Conservation (phyloP, 805 yeast species). For the Ogataea paraovalis region DNA sequence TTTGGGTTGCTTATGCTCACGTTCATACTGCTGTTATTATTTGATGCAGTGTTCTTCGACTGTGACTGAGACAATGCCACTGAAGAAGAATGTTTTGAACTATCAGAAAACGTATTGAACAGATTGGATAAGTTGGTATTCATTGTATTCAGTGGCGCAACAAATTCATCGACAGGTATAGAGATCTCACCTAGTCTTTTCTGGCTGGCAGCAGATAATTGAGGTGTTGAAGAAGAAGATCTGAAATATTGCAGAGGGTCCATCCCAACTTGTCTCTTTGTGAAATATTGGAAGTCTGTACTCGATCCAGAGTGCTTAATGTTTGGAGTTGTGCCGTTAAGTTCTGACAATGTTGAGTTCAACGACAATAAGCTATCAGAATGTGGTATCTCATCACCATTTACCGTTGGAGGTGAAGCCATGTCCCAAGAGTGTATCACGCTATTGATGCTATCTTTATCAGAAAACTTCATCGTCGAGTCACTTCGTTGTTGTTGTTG, state of each 20-base stretch:
- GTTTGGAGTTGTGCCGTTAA: not conserved
- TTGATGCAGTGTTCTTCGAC: not conserved
- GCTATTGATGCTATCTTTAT: slow-evolving; percentile 14
- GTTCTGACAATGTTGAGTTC: slow-evolving; percentile 9
- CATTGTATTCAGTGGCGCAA: slow-evolving; percentile 35
- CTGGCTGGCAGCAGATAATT: slow-evolving; percentile 7
- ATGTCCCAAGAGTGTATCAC: slow-evolving; percentile 28
- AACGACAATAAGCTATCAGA: slow-evolving; percentile 25
- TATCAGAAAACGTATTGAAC: slow-evolving; percentile 19
- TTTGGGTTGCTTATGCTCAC: not conserved
- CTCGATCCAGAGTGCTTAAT: not conserved
- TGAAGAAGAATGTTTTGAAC: not conserved
- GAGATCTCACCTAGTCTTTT: slow-evolving; percentile 31
- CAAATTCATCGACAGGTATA: slow-evolving; percentile 33
- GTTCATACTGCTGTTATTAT: not conserved
- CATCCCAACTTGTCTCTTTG: slow-evolving; percentile 28
- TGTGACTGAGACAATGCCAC: not conserved
- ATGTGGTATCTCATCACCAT: slow-evolving; percentile 5
- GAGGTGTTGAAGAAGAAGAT: slow-evolving; percentile 16
- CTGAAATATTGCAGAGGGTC: slow-evolving; percentile 29
- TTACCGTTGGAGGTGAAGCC: slow-evolving; percentile 22
- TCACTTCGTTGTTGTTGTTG: not conserved
- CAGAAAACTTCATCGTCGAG: slow-evolving; percentile 1
- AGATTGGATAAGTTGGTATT: slow-evolving; percentile 30
- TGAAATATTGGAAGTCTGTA: slow-evolving; percentile 16